Conservation (phyloP, 2,329 filamentous ascomycete genomes). For the Fusarium transvaalense region DNA sequence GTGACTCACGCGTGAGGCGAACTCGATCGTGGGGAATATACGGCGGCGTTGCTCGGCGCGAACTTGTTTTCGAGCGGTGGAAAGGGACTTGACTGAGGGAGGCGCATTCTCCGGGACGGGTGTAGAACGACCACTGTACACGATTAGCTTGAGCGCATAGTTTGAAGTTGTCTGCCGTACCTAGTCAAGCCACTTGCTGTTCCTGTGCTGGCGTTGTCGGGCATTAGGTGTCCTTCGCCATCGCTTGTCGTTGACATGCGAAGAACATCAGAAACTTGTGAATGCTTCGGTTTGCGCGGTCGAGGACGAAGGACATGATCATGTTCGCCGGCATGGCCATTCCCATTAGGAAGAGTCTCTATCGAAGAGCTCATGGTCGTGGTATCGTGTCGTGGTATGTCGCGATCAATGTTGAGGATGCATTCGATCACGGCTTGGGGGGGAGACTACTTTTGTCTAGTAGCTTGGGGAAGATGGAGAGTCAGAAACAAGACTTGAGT, state of each 20-base stretch:
- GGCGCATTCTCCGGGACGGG: conserved; percentile 90
- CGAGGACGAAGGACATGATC: conserved; percentile 64
- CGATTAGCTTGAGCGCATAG: conserved; percentile 13
- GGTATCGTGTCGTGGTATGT: conserved; percentile 4
- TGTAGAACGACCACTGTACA: conserved; percentile 81
- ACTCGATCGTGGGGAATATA: conserved; percentile 94
- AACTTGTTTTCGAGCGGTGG: conserved; percentile 83
- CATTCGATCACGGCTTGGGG: conserved; percentile 12
- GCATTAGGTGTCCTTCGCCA: conserved; percentile 53
- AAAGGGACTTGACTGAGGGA: conserved; percentile 89
- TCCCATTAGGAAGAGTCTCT: conserved; percentile 48
- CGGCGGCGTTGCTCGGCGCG: conserved; percentile 84
- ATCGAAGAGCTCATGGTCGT: conserved; percentile 49
- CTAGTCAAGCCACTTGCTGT: conserved; percentile 60
- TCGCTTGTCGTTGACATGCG: conserved; percentile 52
- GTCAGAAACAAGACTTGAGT: conserved; percentile 7
- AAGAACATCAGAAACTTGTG: conserved; percentile 60
- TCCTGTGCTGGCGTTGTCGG: conserved; percentile 50
- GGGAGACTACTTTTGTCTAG: not conserved
- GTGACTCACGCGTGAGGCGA: conserved; percentile 89
- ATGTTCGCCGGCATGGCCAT: conserved; percentile 46
- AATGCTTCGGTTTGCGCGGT: conserved; percentile 63
- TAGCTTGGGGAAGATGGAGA: conserved; percentile 8
- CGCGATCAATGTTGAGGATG: conserved; percentile 21
- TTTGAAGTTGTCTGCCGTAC: conserved; percentile 49